These are phyloP conservation scores for Endocalyx cinctus DNA, from an alignment of 2,329 filamentous ascomycete genomes.

Conservation along the genomic window DNA sequence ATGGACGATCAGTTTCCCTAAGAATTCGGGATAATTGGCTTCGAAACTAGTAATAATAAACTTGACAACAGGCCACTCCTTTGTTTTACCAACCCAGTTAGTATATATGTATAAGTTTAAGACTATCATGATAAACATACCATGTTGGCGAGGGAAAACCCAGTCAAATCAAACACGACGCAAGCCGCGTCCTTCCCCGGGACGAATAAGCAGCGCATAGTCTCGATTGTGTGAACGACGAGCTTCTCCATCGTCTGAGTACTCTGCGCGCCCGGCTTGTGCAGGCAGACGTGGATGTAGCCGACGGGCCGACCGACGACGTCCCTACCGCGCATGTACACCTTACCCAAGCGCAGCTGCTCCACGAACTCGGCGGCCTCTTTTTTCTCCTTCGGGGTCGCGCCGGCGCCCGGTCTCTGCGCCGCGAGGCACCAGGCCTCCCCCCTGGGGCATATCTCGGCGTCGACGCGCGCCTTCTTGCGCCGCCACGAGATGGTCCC, in stretches of 20 bases:
- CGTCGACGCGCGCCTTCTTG: conserved; percentile 79
- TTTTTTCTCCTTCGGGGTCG: conserved; percentile 61
- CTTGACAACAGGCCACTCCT: conserved; percentile 90
- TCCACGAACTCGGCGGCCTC: conserved; percentile 68
- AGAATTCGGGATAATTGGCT: conserved; percentile 89
- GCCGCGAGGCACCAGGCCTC: conserved; percentile 65
- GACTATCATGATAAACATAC: too few relatives aligned
- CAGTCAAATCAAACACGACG: conserved; percentile 89
- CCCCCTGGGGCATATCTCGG: conserved; percentile 74
- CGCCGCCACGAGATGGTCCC: conserved; percentile 86
- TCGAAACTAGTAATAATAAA: conserved; percentile 99
- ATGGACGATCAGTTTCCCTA: conserved; percentile 84
- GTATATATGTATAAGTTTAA: conserved; percentile 1
- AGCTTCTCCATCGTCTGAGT: conserved; percentile 76
- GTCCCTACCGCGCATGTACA: conserved; percentile 80
- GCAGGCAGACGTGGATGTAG: conserved; percentile 75
- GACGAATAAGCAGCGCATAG: conserved; percentile 70
- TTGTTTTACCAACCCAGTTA: background rate
- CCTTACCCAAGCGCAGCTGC: conserved; percentile 83
- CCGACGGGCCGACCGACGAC: conserved; percentile 79
- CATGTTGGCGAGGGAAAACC: conserved; percentile 91
- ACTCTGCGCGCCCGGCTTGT: conserved; percentile 73
- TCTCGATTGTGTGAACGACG: conserved; percentile 89
- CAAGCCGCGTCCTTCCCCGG: conserved; percentile 82
- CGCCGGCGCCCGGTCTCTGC: too few relatives aligned